Base-by-base conservation (phyloP, 495 filamentous ascomycete genomes). In the Penicilliopsis zonata region DNA sequence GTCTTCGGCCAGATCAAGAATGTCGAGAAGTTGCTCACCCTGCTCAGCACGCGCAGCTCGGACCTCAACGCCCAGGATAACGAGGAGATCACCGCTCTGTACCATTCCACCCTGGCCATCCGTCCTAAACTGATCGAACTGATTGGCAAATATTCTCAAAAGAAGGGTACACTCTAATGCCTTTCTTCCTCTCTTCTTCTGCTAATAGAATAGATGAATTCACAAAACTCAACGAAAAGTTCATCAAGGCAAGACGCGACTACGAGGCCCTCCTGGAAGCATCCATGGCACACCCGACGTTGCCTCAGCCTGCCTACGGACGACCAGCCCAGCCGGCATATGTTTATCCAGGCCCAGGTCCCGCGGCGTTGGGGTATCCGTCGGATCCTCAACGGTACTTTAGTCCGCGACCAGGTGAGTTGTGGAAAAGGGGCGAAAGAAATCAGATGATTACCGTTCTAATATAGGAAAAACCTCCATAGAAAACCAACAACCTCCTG, bases 1-100 rank as follows among this genome's bases (percentile, higher is more conserved):
- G 90, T 98, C 17, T 98, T 98, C 67, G 85, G 84, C 2, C 85
- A 98, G 63, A 94, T 96, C 42, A 90, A 94, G 66, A 98, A 95
- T 44, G 90, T 98, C 14, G 90, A 96, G 65, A 96, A 95, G 58
- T 63, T 98, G 17, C 67, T 98, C 44, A 90, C 92, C 6, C 57
- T 98, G 29, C 55, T 98, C 55, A 96, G 92, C 59, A 88, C 90
- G n/a, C 85, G 83, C 29, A 88, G 82, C 52, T 80, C 85, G 28
- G 87, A 86, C 34, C 70, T 87, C 23, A 78, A 82, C 41, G 78
- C 82, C 23, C 79, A 81, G 46, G 86, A 93, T 42, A 93, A 88
- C 42, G 86, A 93, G 46, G 86, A 94, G 54, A 92, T 94, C 34
- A 94, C 84, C 21, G 82, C 78, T 38, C 59, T 98, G 26, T 98